Evolutionary conservation across 176 grass and related monocot species (phyloP), one percentile per base, ranked within the genome.

Genomic region (Eleusine coracana): DNA sequence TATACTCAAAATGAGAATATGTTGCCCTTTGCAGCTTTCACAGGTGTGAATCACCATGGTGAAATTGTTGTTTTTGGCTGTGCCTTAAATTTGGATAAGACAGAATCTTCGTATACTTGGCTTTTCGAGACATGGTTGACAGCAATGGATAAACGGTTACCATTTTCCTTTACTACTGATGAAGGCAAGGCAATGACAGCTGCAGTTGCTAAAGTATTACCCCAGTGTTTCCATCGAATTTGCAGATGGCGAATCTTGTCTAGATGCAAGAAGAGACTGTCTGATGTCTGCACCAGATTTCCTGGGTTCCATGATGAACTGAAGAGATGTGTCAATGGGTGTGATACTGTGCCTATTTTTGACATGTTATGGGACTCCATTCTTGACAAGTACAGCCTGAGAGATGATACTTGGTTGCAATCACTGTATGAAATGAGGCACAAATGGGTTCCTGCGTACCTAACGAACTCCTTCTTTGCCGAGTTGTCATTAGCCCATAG

Each of bases 171-270:
- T 48, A 95, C 92, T 54, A 98, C 92, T 66, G 91, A 98, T 87
- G 90, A 95, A 88, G 83, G 92, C 12, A 98, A 91, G 84, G 70
- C 76, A 74, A 82, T 95, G 28, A 23, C 79, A 86, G 67, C 74
- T 73, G 87, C 95, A 69, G 90, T 98, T 80, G 82, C 80, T 14
- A 89, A 89, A 73, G 80, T 91, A 75, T 95, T 98, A 86, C 92
- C 96, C 44, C 87, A 91, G 18, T 91, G 92, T 63, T 86, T 75
- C 62, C 96, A 98, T 89, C 90, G 92, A n/a, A 83, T 95, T 46
- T 98, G 96, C 66, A 93, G 96, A 85, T 98, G 96, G 96, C 71
- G 87, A 23, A 85, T 98, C 77, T 91, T 98, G 60, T 90, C 96
- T 63, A 93, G 90, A 86, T 98, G 92, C 75, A 95, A 92, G 87